Conservation (phyloP, 1,284 basidiomycete genomes). For the Malassezia globosa region DNA sequence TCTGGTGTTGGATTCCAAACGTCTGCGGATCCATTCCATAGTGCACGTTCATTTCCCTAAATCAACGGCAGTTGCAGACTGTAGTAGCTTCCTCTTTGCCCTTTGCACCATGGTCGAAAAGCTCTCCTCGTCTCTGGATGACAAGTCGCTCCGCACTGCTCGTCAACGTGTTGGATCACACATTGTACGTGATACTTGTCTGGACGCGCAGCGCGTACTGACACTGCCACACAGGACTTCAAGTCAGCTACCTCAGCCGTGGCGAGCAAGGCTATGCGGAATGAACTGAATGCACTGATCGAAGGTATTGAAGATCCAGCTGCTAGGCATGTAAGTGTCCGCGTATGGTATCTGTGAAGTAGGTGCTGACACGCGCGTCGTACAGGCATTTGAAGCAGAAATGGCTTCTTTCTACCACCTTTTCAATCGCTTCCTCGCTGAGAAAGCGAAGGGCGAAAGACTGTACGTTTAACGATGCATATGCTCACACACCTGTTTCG, state of each 20-base stretch:
- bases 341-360: too few relatives aligned
- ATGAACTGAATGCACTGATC: conserved; percentile 91
- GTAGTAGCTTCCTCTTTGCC: too few relatives aligned
- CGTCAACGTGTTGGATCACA: conserved; percentile 43
- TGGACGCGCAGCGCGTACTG: not conserved
- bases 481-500: not conserved
- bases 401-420: conserved; percentile 99
- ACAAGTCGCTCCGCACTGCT: conserved; percentile 37
- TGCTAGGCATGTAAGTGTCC: conserved; percentile 55
- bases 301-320: conserved; percentile 54
- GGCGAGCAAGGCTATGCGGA: conserved; percentile 94
- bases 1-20: too few relatives aligned
- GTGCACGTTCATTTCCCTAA: too few relatives aligned
- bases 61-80: too few relatives aligned
- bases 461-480: conserved; percentile 72
- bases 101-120: conserved; percentile 17
- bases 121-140: conserved; percentile 39
- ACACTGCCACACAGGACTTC: conserved; percentile 55
- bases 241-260: conserved; percentile 97
- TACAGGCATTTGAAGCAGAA: conserved; percentile 83
- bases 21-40: too few relatives aligned
- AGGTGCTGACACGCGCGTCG: not conserved
- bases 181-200: conserved; percentile 40
- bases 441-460: conserved; percentile 86
- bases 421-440: conserved; percentile 92